phyloP scores from a whole-genome alignment of 1,284 basidiomycete species.

The Stygiomarasmius scandens region DNA sequence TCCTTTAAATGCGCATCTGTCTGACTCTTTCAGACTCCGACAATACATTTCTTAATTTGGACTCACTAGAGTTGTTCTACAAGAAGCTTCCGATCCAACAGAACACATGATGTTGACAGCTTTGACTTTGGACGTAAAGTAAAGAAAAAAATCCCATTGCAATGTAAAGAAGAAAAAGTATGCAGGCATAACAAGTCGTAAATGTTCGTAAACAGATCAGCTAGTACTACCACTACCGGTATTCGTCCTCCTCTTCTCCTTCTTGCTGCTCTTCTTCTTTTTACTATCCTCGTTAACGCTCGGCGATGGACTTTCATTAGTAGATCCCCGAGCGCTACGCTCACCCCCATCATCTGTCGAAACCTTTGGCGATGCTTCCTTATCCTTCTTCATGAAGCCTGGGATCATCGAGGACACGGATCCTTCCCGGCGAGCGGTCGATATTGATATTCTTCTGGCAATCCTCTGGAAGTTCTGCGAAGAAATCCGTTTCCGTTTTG shows the following conservation, averaged over 20 bases:
- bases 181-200: slow-evolving; percentile 20
- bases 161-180: slow-evolving; percentile 6
- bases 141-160: slow-evolving; percentile 2
- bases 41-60: neutral
- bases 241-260: slow-evolving; percentile 46
- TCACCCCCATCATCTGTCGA: slow-evolving; percentile 38
- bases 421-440: slow-evolving; percentile 56
- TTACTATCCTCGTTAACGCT: slow-evolving; percentile 54
- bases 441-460: slow-evolving; percentile 71
- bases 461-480: slow-evolving; percentile 83
- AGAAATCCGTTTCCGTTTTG: slow-evolving; percentile 75
- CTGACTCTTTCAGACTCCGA: slow-evolving; percentile 53
- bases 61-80: neutral
- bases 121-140: neutral
- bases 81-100: neutral
- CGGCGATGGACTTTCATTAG: slow-evolving; percentile 48
- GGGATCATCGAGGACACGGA: slow-evolving; percentile 53
- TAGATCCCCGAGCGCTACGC: slow-evolving; percentile 29
- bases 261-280: slow-evolving; percentile 53
- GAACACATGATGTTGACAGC: neutral
- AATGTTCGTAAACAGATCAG: slow-evolving; percentile 20
- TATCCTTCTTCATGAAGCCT: slow-evolving; percentile 43
- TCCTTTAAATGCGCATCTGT: slow-evolving; percentile 50
- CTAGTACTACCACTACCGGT: neutral
- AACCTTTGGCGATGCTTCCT: slow-evolving; percentile 35